Percentiles rank a stretch among this genome's conserved stretches.
These are phyloP conservation scores for Diaporthe longicolla DNA, from an alignment of 2,329 filamentous ascomycete genomes.

Conservation along the genomic window DNA sequence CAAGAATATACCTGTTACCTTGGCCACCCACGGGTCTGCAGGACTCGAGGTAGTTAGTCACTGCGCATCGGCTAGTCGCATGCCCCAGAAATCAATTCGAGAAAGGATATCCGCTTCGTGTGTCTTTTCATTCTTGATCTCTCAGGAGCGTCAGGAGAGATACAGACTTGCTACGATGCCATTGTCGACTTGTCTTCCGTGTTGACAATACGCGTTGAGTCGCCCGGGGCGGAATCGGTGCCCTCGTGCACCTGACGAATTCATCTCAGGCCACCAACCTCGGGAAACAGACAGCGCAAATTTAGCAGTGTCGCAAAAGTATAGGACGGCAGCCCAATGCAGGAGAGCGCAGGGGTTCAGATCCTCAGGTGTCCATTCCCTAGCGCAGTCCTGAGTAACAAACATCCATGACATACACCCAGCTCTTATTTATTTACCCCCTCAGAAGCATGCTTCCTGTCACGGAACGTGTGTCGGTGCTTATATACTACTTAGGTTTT, in stretches of 20 bases:
- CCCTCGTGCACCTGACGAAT: background rate
- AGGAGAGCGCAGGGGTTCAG: conserved; percentile 18
- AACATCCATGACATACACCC: too few species aligned
- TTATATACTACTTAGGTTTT: too few species aligned
- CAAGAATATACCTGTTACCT: background rate
- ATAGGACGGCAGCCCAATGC: conserved; percentile 10
- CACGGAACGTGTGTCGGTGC: too few species aligned
- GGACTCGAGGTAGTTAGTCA: background rate
- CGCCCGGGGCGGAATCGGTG: background rate
- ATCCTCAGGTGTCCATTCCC: background rate
- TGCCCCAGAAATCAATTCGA: background rate
- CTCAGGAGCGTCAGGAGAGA: background rate
- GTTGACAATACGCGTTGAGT: background rate
- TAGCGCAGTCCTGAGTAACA: too few species aligned
- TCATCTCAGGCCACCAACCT: background rate
- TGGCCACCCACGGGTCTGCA: background rate
- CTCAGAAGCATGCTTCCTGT: too few species aligned
- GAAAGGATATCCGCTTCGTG: background rate
- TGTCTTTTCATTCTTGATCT: background rate
- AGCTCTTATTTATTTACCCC: too few species aligned
- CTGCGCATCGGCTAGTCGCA: background rate
- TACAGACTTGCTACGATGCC: background rate
- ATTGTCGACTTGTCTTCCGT: background rate
- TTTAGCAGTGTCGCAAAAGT: background rate
- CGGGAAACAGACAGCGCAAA: background rate